phyloP scores from a whole-genome alignment of 140 eudicot genomes.

The Bidens hawaiensis region DNA sequence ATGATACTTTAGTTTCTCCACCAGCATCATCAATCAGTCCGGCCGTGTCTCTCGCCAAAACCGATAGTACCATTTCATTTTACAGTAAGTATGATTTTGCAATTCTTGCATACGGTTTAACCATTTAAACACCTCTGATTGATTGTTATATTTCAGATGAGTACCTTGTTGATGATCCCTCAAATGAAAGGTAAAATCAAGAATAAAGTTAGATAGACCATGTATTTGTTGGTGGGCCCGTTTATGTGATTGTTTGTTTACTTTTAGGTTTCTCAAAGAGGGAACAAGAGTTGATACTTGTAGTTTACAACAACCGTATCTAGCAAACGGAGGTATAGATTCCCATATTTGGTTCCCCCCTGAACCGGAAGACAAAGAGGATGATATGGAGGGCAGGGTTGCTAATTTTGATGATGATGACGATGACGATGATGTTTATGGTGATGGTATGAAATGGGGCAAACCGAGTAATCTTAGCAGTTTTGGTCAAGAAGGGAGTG shows the following conservation, averaged over 20 bases:
- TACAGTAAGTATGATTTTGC: slow-evolving; percentile 6
- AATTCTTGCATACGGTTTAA: background rate
- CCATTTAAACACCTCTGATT: background rate
- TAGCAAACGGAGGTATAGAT: slow-evolving; percentile 24
- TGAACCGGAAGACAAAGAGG: slow-evolving; percentile 63
- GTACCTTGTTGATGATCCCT: slow-evolving; percentile 21
- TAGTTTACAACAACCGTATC: slow-evolving; percentile 12
- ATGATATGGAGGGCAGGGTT: slow-evolving; percentile 58
- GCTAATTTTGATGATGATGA: slow-evolving; percentile 60
- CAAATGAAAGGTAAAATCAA: slow-evolving; percentile 22
- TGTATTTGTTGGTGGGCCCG: slow-evolving; percentile 7
- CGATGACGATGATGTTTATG: slow-evolving; percentile 51
- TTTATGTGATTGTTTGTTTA: slow-evolving; percentile 20
- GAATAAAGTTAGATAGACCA: slow-evolving; percentile 14
- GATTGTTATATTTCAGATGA: slow-evolving; percentile 25
- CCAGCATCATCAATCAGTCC: slow-evolving; percentile 32
- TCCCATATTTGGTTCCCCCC: slow-evolving; percentile 81
- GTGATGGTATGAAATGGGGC: slow-evolving; percentile 59
- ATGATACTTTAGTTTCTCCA: slow-evolving; percentile 27
- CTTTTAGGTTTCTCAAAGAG: slow-evolving; percentile 22
- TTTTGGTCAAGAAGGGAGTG: slow-evolving; percentile 49
- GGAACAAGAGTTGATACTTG: slow-evolving; percentile 3
- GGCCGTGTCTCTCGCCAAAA: slow-evolving; percentile 29
- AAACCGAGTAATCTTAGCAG: slow-evolving; percentile 60
- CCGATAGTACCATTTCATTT: slow-evolving; percentile 20